Evolutionary conservation across 1,139 yeast species (phyloP).

Genomic region (Candida albicans): DNA sequence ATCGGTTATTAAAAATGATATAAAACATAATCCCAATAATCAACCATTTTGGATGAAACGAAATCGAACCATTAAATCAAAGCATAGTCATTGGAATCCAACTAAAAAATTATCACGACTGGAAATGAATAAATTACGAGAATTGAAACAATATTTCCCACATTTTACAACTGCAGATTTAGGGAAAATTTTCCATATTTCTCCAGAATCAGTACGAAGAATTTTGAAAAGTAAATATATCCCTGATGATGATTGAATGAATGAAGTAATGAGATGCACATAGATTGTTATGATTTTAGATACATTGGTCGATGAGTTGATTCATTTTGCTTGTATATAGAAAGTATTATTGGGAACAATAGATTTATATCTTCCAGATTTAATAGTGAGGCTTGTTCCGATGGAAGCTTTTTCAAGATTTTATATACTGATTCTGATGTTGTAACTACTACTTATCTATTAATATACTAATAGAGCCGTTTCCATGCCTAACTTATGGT

Average conservation of each 20-base stretch:
- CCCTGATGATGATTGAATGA: neutral
- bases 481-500: no score
- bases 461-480: no score
- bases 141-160: conserved; percentile 58
- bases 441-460: no score
- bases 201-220: conserved; percentile 83
- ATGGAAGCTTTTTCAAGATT: no score
- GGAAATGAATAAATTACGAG: conserved; percentile 66
- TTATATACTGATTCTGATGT: no score
- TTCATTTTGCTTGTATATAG: no score
- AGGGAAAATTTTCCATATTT: conserved; percentile 63
- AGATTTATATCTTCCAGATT: no score
- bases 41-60: conserved; percentile 64
- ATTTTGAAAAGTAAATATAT: conserved; percentile 59
- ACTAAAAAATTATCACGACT: conserved; percentile 64
- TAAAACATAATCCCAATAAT: conserved; percentile 1
- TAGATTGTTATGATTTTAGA: no score
- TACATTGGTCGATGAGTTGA: no score
- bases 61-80: conserved; percentile 57
- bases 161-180: conserved; percentile 58
- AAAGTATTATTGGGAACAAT: no score
- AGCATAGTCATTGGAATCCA: conserved; percentile 73
- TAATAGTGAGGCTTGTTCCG: no score
- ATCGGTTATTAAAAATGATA: conserved; percentile 1
- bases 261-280: neutral